A percentile compares a stretch with the other conserved stretches of the same genome.
Evolutionary conservation across 495 filamentous ascomycete species (phyloP).

Genomic region (Aspergillus avenaceus): DNA sequence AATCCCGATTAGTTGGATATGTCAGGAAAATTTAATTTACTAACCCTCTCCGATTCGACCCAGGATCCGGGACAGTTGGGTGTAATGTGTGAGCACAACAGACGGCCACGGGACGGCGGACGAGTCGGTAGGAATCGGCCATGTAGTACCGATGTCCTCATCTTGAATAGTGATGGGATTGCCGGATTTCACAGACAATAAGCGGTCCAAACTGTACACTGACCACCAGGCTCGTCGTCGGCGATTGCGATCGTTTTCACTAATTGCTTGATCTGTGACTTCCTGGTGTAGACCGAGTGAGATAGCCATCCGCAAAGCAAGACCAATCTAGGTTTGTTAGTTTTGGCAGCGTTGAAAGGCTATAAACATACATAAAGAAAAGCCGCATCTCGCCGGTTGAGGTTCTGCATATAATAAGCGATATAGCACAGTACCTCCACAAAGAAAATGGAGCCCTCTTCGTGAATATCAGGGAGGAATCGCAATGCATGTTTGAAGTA

Average conservation of each 20-base stretch:
- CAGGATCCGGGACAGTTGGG: slow-evolving; percentile 40
- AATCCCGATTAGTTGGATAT: background rate
- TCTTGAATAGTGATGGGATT: slow-evolving; percentile 48
- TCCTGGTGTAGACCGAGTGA: slow-evolving; percentile 49
- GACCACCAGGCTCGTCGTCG: slow-evolving; percentile 51
- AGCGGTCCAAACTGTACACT: slow-evolving; percentile 46
- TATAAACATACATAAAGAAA: slow-evolving; percentile 36
- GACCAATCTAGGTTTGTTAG: slow-evolving; percentile 30
- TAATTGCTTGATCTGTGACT: slow-evolving; percentile 28
- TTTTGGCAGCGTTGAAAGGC: background rate
- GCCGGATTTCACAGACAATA: slow-evolving; percentile 46
- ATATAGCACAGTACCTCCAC: slow-evolving; percentile 48
- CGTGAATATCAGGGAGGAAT: slow-evolving; percentile 46
- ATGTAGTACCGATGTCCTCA: slow-evolving; percentile 43
- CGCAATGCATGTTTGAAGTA: slow-evolving; percentile 46
- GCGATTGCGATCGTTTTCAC: slow-evolving; percentile 35
- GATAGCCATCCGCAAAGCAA: slow-evolving; percentile 49
- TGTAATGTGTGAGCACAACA: slow-evolving; percentile 44
- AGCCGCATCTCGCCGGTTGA: slow-evolving; percentile 46
- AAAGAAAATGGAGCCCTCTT: slow-evolving; percentile 47
- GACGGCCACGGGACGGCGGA: slow-evolving; percentile 37
- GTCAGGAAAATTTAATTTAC: background rate
- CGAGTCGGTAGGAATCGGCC: slow-evolving; percentile 28
- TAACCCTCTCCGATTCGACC: slow-evolving; percentile 39
- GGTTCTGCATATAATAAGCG: slow-evolving; percentile 51